phyloP scores from a whole-genome alignment of 192 early-diverging fungal species.

The Backusella mclennaniae region DNA sequence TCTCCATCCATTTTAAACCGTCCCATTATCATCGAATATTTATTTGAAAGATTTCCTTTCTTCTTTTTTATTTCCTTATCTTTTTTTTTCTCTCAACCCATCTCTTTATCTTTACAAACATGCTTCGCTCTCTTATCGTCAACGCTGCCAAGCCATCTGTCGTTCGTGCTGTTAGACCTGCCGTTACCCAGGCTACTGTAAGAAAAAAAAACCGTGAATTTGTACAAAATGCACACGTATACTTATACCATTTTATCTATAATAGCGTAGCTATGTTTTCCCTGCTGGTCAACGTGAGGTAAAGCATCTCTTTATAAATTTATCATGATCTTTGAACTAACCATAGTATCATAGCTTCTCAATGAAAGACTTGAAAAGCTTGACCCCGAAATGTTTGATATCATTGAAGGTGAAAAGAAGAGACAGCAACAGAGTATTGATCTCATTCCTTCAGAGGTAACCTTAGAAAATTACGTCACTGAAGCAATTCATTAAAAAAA shows the following conservation, averaged over 20 bases:
- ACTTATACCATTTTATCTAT: not conserved
- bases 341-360: conserved; percentile 46
- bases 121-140: conserved; percentile 42
- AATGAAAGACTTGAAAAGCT: conserved; percentile 72
- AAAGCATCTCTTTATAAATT: not conserved
- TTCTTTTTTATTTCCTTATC: conserved; percentile 17
- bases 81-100: conserved; percentile 21
- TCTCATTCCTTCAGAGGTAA: conserved; percentile 94
- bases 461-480: not conserved
- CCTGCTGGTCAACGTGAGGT: conserved; percentile 55
- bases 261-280: conserved; percentile 47
- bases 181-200: conserved; percentile 19
- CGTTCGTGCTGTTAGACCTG: conserved; percentile 17
- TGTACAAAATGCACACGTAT: not conserved
- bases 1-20: not conserved
- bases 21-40: not conserved
- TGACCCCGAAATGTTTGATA: conserved; percentile 91
- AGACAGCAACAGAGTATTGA: conserved; percentile 91
- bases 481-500: not conserved
- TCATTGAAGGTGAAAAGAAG: conserved; percentile 94
- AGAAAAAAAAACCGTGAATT: not conserved
- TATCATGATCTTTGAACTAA: not conserved
- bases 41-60: conserved; percentile 10
- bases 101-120: conserved; percentile 21
- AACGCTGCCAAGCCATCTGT: conserved; percentile 13